Evolutionary conservation across 352 stramenopile genomes (phyloP), one percentile per base, ranked within the genome.

Genomic region (Lagenidium giganteum): DNA sequence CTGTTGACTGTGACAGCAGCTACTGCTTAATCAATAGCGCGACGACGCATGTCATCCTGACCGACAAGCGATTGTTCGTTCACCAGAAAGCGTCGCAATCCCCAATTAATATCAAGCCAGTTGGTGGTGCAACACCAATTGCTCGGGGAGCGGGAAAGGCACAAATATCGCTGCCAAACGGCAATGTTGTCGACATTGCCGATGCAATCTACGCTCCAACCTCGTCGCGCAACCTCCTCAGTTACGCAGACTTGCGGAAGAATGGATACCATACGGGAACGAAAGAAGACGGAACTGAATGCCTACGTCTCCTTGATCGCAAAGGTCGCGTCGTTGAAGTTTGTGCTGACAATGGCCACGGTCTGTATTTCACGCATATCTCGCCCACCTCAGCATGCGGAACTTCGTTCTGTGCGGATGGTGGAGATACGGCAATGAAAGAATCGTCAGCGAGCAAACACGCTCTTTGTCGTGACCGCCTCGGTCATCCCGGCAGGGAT

Each of bases 31-130:
- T 45, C 45, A 35, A 53, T 22, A 26, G 9, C 8, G 45, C 34
- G 12, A 53, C 45, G 2, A 39, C 45, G 14, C 45, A 45, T 16
- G 45, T 33, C 18, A 44, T 52, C 27, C 45, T 52, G 1, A 45
- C 11, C 2, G 34, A 52, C 7, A 37, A 42, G 8, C 18, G 24
- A 28, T 52, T 52, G 34, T 52, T 45, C 21, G 14, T 45, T 13
- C 13, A 34, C 3, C 7, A 38, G 17, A 26, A 52, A 2, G 12
- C 8, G 5, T 33, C 33, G 5, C 3, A n/a, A n/a, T n/a, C 14
- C 1, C 25, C 34, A n/a, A 20, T 6, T 11, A 30, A 38, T n/a
- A 29, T 52, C 34, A 52, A 30, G 35, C 43, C 45, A 14, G 17
- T 45, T 2, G 45, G 25, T 20, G 45, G 34, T 29, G 26, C 24